phyloP scores from a whole-genome alignment of 2,329 filamentous ascomycete genomes.

The Dactylellina parvicollis region DNA sequence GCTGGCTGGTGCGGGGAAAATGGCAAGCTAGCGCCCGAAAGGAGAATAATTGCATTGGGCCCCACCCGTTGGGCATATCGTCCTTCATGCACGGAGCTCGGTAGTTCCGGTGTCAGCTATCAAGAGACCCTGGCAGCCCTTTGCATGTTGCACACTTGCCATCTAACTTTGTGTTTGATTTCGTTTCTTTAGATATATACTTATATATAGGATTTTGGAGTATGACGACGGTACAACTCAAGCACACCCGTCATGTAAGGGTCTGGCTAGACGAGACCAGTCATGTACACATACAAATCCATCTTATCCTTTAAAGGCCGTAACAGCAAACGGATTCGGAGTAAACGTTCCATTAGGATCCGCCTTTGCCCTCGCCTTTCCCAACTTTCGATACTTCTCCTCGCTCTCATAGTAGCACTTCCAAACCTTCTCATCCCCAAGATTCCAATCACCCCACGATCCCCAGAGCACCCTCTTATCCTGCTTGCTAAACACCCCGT shows the following conservation, averaged over 20 bases:
- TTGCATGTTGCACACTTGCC: too few species aligned
- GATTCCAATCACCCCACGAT: constrained; percentile 14
- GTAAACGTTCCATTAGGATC: constrained; percentile 20
- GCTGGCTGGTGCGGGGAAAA: constrained; percentile 20
- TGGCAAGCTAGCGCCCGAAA: constrained; percentile 2
- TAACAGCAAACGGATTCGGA: constrained; percentile 25
- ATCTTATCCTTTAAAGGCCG: neutral
- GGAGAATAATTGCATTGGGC: neutral
- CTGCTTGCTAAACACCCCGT: neutral
- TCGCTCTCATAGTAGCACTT: constrained; percentile 14
- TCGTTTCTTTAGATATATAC: too few species aligned
- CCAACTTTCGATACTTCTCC: constrained; percentile 23
- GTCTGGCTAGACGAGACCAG: neutral
- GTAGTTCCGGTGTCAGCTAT: too few species aligned
- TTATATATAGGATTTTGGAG: too few species aligned
- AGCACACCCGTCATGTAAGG: neutral
- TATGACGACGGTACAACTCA: neutral
- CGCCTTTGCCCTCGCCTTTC: neutral
- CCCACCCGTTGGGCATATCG: neutral
- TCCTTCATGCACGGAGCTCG: neutral
- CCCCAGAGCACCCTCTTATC: constrained; percentile 18
- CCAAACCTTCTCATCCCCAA: constrained; percentile 3
- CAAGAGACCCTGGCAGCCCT: too few species aligned
- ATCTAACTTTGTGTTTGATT: too few species aligned
- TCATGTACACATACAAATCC: neutral